These are phyloP conservation scores for Russula brevipes DNA, from an alignment of 768 basidiomycete species.

Conservation along the genomic window DNA sequence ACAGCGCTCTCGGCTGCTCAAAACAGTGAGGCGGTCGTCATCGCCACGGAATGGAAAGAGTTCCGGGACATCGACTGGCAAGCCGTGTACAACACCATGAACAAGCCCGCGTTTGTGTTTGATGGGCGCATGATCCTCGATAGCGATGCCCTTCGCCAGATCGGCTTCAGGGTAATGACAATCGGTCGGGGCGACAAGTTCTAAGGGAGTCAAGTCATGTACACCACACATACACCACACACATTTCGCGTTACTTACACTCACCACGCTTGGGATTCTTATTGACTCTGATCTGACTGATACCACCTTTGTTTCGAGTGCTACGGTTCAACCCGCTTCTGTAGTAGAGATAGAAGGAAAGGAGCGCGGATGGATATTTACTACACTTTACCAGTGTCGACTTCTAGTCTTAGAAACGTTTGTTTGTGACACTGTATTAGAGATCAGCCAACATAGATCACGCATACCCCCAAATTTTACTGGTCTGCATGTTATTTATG, in stretches of 20 bases:
- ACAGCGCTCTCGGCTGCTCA: conserved; percentile 86
- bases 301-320: neutral
- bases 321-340: neutral
- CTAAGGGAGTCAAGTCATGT: conserved; percentile 22
- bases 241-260: neutral
- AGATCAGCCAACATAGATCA: neutral
- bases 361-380: neutral
- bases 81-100: conserved; percentile 79
- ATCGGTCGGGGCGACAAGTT: conserved; percentile 52
- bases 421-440: neutral
- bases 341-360: conserved; percentile 10
- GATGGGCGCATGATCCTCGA: conserved; percentile 90
- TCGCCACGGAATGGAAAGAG: conserved; percentile 98
- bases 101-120: conserved; percentile 98
- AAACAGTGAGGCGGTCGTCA: conserved; percentile 86
- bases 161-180: conserved; percentile 82
- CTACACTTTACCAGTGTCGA: neutral
- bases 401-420: conserved; percentile 2
- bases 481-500: neutral
- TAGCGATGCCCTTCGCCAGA: conserved; percentile 66
- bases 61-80: conserved; percentile 92
- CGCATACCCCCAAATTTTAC: neutral
- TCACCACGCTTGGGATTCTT: neutral
- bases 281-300: neutral
- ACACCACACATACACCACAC: too few relatives aligned